Percentiles rank a stretch among this genome's conserved stretches.
Conservation (phyloP, 805 yeast species). For the Pichia insulana region DNA sequence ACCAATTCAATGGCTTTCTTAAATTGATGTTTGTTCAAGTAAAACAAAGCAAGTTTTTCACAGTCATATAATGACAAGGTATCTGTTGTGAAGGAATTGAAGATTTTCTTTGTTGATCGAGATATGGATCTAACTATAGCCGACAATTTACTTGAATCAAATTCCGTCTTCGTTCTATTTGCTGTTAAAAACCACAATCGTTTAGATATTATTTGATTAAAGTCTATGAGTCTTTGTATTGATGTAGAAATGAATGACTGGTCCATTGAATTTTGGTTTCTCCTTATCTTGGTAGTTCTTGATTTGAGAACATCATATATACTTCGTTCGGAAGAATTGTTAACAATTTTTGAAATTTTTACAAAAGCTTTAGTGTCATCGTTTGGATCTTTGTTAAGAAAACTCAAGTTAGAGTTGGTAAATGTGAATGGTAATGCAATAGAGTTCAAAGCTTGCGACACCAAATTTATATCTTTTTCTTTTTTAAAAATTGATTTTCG, state of each 20-base stretch:
- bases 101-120: constrained; percentile 3
- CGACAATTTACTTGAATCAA: background rate
- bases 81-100: background rate
- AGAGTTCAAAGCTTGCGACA: too few species aligned
- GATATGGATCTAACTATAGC: background rate
- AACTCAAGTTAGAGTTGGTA: too few species aligned
- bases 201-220: constrained; percentile 1
- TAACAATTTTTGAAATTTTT: background rate
- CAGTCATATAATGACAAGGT: constrained; percentile 15
- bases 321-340: constrained; percentile 2
- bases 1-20: constrained; percentile 17
- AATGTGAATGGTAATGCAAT: too few species aligned
- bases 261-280: background rate
- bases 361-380: background rate
- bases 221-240: constrained; percentile 5
- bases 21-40: constrained; percentile 13
- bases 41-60: constrained; percentile 19
- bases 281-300: background rate
- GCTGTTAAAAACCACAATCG: constrained; percentile 3
- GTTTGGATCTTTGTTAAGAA: too few species aligned
- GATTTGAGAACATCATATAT: constrained; percentile 4
- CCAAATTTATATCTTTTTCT: too few species aligned
- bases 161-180: background rate
- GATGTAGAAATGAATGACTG: constrained; percentile 3
- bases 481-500: too few species aligned